Base-by-base conservation (phyloP, 2,329 filamentous ascomycete species). In the Penicillium paneum region DNA sequence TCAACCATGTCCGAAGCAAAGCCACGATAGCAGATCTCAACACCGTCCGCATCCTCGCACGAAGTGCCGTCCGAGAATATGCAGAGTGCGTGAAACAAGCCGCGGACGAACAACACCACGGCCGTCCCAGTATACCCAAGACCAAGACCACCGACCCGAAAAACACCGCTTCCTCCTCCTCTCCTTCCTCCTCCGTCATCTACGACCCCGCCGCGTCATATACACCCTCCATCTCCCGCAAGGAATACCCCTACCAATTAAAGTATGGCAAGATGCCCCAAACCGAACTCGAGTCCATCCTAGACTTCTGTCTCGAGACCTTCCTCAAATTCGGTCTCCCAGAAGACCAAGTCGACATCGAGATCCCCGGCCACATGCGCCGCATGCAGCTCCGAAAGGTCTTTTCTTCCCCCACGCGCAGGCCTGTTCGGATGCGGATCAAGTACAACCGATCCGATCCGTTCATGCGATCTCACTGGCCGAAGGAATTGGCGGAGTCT, bases 21-120 rank as follows among this genome's bases (percentile, higher is more conserved):
- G 53, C 66, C 5, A 65, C 69, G 7, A 44, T 67, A 29, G 71
- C 74, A 3, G 66, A 74, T 48, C 49, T 71, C 12, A 70, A 65
- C 39, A 72, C 71, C 11, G 61, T 74, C 48, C 66, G 72, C 36
- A 70, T 74, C 31, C 70, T 76, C 49, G 64, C 69, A 1, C 67
- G 68, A 53, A 65, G 62, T 11, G 74, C 73, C 3, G 55, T 68
- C 29, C 58, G 58, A 26, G 71, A 75, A 48, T 66, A 65, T 21
- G 46, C 55, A 19, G 48, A 52, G 31, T 46, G 52, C 10, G 29
- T 52, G n/a, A 19, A 49, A 26, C 3, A 41, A 35, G 28, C 19
- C 8, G 24, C 40, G 2, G 35, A 24, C 6, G 4, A 19, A 42
- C 26, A 40, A 31, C 11, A 11, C 17, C 15, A 15, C 19, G 12